phyloP scores from a whole-genome alignment of 768 basidiomycete genomes.

The Russula dissimulans region DNA sequence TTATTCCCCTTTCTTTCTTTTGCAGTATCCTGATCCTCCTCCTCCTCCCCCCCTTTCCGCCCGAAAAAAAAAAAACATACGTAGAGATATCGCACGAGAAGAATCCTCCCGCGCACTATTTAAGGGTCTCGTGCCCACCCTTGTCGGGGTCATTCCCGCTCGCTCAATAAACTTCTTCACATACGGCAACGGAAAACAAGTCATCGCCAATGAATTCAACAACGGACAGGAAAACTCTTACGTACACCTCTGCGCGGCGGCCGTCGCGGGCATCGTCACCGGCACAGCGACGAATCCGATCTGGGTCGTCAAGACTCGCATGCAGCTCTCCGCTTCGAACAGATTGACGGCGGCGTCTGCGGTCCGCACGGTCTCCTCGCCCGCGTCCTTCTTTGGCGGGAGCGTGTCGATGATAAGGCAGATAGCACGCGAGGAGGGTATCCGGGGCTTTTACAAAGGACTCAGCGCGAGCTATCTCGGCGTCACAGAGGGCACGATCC shows the following conservation, averaged over 20 bases:
- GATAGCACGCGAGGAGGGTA: slow-evolving; percentile 74
- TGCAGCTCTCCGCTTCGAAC: slow-evolving; percentile 56
- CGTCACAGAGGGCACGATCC: slow-evolving; percentile 92
- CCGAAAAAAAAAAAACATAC: not conserved
- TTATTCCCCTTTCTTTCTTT: not conserved
- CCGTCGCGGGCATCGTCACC: slow-evolving; percentile 77
- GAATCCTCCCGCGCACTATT: slow-evolving; percentile 88
- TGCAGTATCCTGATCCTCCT: not conserved
- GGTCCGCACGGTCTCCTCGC: not conserved
- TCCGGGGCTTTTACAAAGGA: slow-evolving; percentile 89
- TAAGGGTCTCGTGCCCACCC: slow-evolving; percentile 88
- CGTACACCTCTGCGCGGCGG: slow-evolving; percentile 82
- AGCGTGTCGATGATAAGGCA: slow-evolving; percentile 55
- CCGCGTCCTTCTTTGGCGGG: slow-evolving; percentile 35
- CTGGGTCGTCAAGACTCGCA: slow-evolving; percentile 97
- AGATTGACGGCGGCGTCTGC: not conserved
- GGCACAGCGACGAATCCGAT: slow-evolving; percentile 94
- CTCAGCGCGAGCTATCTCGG: slow-evolving; percentile 92
- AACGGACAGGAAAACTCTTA: slow-evolving; percentile 69
- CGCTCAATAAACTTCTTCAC: slow-evolving; percentile 97
- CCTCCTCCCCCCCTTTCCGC: no score
- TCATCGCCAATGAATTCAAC: slow-evolving; percentile 80
- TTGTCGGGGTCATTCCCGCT: slow-evolving; percentile 92
- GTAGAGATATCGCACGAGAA: slow-evolving; percentile 75
- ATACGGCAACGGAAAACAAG: slow-evolving; percentile 92